Evolutionary conservation across 768 basidiomycete species (phyloP), one percentile per base, ranked within the genome.

Genomic region (Trametes elegans): DNA sequence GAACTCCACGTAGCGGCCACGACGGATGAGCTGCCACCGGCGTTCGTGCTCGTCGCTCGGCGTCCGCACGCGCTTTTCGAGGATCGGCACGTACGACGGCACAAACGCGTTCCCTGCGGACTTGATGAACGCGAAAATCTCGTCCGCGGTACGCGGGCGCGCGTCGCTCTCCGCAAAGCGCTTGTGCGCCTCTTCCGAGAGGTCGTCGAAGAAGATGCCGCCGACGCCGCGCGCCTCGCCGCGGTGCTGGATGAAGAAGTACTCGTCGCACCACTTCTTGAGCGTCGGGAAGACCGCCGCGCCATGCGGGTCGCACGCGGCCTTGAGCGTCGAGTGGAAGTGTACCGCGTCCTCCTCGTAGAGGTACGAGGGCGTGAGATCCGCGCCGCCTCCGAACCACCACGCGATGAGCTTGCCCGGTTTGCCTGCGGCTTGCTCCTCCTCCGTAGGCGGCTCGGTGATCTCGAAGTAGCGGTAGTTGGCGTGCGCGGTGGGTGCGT

Each of bases 401-500:
- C 95, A 98, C 24, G 93, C 86, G 36, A 94, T 72, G 18, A 90
- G 72, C 60, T 81, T 79, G 7, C 80, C 78, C 23, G 73, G 66
- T 26, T 60, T 61, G 28, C 64, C 70, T 28, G 64, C 55, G 24
- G 60, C 59, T 34, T 41, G 24, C 24, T 54, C 61, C 42, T 49
- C 50, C 47, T 65, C 66, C 3, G 60, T 59, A 1, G 62, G 63
- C 38, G 74, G 73, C 59, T 88, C 82, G 2, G 85, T 86, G 60
- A 97, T 83, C 71, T 98, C 96, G 66, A 99, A 99, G 72, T 98
- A 98, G 50, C 97, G 90, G 65, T 95, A 97, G 70, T 99, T 99
- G 55, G 90, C 84, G 69, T 99, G 96, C 6, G 93, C 87, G 19
- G 96, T 98, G 8, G 97, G 93, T 14, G 90, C 88, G 65, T 92